Evolutionary conservation across 2,329 filamentous ascomycete species (phyloP), one percentile per base, ranked within the genome.

Genomic region (Ophiostoma novo-ulmi): DNA sequence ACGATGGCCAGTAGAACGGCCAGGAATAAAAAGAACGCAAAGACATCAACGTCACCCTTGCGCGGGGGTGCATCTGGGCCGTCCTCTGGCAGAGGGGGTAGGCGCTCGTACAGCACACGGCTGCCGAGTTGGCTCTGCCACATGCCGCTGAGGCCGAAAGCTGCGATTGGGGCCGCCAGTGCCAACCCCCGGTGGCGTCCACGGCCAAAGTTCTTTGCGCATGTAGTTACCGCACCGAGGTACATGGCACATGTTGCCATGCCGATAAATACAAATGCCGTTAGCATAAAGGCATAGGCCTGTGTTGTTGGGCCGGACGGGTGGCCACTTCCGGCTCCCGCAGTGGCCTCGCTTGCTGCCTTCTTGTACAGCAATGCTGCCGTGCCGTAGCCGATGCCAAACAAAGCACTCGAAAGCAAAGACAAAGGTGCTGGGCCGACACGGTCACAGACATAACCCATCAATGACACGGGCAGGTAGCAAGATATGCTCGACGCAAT

Each of bases 131-230:
- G 94, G 76, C 93, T 96, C 80, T 95, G 85, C 91, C 95, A 97
- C 91, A 99, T 94, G 67, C 94, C 93, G 77, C 94, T 97, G 71
- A 99, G 80, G 0, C 95, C 95, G 78, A 97, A 97, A 7, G 92
- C 90, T 0, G 95, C 93, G 78, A 98, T 97, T 1, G 95, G 95
- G 72, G 92, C 85, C 1, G 94, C 94, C 70, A 99, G 84, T 72
- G 96, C 94, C 68, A 99, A 82, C 0, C 95, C 95, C 76, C 94
- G 91, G 77, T 96, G 90, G 77, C 90, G 91, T 4, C 93, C 93
- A 72, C 91, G 89, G 67, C 94, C 94, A 80, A 98, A 99, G 81
- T 98, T 99, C 87, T 99, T 99, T 48, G 95, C 95, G 77, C 93
- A 97, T 0, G 94, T 97, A 7, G 94, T 94, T n/a, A 99, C 90